Conservation (phyloP, 257 asterid genomes). For the Solanum paucissectum region DNA sequence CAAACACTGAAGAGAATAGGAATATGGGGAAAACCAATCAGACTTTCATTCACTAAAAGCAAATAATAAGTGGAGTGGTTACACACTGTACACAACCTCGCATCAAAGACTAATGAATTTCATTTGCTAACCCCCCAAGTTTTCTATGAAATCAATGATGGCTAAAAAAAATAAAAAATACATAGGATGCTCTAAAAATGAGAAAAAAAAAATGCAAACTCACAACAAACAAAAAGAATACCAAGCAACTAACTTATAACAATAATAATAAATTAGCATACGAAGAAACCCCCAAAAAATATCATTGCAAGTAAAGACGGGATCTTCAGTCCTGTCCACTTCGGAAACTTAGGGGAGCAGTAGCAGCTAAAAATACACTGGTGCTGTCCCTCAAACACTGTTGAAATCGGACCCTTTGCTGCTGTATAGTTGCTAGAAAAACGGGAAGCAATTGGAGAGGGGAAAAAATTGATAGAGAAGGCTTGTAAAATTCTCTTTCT, state of each 20-base stretch:
- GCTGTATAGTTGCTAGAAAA: constrained; percentile 9
- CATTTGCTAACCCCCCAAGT: constrained; percentile 28
- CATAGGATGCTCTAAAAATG: not conserved
- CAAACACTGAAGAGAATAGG: not conserved
- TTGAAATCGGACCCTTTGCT: constrained; percentile 13
- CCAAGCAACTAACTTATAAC: constrained; percentile 24
- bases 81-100: constrained; percentile 53
- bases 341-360: constrained; percentile 33
- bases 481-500: constrained; percentile 18
- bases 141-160: constrained; percentile 23
- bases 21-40: constrained; percentile 6
- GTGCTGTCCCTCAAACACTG: constrained; percentile 30
- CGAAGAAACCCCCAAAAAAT: constrained; percentile 8
- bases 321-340: constrained; percentile 12
- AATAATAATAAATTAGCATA: not conserved
- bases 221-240: constrained; percentile 61
- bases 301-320: constrained; percentile 14
- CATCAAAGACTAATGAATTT: constrained; percentile 24
- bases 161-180: not conserved
- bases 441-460: not conserved
- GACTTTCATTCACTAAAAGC: constrained; percentile 38
- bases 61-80: constrained; percentile 31
- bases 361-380: constrained; percentile 60
- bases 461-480: not conserved
- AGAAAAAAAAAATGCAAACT: constrained; percentile 22